These are phyloP conservation scores for Cryphonectria parasitica DNA, from an alignment of 2,329 filamentous ascomycete species.

Conservation along the genomic window DNA sequence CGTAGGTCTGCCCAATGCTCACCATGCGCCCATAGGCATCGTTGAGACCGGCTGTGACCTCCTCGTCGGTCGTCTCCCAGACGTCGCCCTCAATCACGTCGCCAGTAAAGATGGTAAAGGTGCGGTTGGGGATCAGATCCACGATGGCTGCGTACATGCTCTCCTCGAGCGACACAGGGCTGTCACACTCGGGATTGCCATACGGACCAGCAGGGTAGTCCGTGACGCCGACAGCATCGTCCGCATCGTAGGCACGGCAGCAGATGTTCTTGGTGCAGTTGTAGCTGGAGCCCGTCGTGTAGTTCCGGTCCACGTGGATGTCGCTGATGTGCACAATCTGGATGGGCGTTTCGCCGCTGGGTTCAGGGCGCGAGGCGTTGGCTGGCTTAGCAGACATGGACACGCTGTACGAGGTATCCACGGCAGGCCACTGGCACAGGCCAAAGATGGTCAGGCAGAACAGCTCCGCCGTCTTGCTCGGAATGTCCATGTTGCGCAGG, in stretches of 20 bases:
- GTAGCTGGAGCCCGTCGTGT: slow-evolving; percentile 55
- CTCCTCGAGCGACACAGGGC: slow-evolving; percentile 53
- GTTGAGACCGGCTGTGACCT: slow-evolving; percentile 42
- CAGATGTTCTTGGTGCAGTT: slow-evolving; percentile 64
- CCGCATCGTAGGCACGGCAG: slow-evolving; percentile 55
- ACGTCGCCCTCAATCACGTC: slow-evolving; percentile 59
- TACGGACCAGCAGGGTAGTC: slow-evolving; percentile 54
- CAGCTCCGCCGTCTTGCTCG: slow-evolving; percentile 53
- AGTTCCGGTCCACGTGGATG: slow-evolving; percentile 61
- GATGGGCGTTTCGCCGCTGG: slow-evolving; percentile 51
- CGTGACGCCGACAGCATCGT: slow-evolving; percentile 52
- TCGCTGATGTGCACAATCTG: slow-evolving; percentile 64
- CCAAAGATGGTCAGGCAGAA: slow-evolving; percentile 60
- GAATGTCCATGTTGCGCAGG: slow-evolving; percentile 50
- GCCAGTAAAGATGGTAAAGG: slow-evolving; percentile 63
- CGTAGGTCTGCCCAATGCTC: slow-evolving; percentile 45
- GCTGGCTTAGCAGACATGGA: slow-evolving; percentile 48
- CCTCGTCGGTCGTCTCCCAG: slow-evolving; percentile 47
- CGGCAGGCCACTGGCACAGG: slow-evolving; percentile 53
- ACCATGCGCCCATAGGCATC: slow-evolving; percentile 53
- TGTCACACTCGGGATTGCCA: slow-evolving; percentile 58
- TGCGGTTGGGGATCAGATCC: slow-evolving; percentile 48
- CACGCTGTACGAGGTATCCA: slow-evolving; percentile 47
- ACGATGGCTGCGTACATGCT: slow-evolving; percentile 60
- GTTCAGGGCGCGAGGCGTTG: slow-evolving; percentile 40